Base-by-base conservation (phyloP, 1,284 basidiomycete genomes). In the Irpex rosettiformis region DNA sequence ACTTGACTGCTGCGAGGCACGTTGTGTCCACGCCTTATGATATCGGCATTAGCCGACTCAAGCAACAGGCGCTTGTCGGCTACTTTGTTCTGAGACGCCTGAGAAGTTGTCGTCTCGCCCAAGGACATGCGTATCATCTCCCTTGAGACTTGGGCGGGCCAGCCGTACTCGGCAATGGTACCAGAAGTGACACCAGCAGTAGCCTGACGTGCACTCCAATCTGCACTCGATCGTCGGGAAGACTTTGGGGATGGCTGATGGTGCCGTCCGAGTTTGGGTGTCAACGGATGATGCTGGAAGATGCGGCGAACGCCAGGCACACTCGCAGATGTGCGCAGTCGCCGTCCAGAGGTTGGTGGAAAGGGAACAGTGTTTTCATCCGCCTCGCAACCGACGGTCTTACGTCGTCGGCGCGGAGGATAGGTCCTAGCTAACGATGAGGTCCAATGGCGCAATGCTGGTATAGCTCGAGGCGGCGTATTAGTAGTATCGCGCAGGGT, bases 141-240 rank as follows among this genome's bases (percentile, higher is more conserved):
- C 4, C 73, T 70, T 5, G 75, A 76, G n/a, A 79, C 78, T 33
- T 73, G 69, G 11, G 77, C 76, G 11, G 74, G 76, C 78, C 78
- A 79, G 29, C 71, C 73, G 45, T 67, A 70, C 37, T 72, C 72
- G 51, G 65, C 43, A 10, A 58, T 33, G 4, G 58, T 48, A 45
- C 64, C 59, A 2, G 72, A 65, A 45, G 58, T 67, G 22, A 74
- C 70, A 5, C 74, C 72, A 1, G 65, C 67, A 4, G 66, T 67
- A 1, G 77, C 78, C 57, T 79, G 72, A 24, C 69, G 61, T 13
- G 77, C 68, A 42, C 64, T 74, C 74, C 75, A 77, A 49, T 79
- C 76, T 6, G 78, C 77, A 55, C 78, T 79, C 40, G 64, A 62
- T 11, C 77, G 75, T 60, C 76, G 69, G 4, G 59, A 55, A 16